Conservation (phyloP, 116 monocot species). For the Posidonia oceanica region DNA sequence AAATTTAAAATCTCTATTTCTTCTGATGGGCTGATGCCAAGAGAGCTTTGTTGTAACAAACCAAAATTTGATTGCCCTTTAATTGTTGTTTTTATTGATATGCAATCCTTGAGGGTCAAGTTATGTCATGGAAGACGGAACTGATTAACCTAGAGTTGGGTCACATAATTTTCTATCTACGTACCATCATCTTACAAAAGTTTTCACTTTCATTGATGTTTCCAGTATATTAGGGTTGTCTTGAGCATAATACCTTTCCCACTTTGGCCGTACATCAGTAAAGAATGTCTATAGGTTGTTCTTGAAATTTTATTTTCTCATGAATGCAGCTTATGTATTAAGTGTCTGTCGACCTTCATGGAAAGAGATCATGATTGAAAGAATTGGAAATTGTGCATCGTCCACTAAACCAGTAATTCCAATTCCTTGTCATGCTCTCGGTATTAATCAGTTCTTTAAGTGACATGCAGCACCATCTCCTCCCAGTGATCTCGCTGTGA, state of each 20-base stretch:
- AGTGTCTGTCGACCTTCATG: conserved; percentile 47
- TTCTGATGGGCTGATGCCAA: no score
- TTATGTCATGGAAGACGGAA: no score
- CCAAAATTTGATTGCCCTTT: no score
- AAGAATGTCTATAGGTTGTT: background rate
- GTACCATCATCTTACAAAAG: background rate
- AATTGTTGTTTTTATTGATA: no score
- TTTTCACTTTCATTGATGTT: background rate
- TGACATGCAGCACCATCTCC: conserved; percentile 87
- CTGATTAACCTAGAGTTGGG: no score
- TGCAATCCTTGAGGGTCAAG: no score
- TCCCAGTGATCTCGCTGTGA: conserved; percentile 75
- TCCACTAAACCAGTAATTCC: conserved; percentile 65
- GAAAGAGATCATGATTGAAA: conserved; percentile 77
- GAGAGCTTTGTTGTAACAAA: no score
- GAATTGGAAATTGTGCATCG: conserved; percentile 57
- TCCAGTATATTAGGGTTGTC: background rate
- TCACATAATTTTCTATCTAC: no score
- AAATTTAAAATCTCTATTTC: no score
- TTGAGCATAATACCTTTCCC: background rate
- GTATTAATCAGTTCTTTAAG: conserved; percentile 97
- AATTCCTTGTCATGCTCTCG: conserved; percentile 72
- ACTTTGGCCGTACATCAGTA: background rate
- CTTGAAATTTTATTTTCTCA: conserved; percentile 43
- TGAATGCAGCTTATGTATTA: conserved; percentile 60